These are phyloP conservation scores for Hura crepitans DNA, from an alignment of 441 rosid genomes.

Conservation along the genomic window DNA sequence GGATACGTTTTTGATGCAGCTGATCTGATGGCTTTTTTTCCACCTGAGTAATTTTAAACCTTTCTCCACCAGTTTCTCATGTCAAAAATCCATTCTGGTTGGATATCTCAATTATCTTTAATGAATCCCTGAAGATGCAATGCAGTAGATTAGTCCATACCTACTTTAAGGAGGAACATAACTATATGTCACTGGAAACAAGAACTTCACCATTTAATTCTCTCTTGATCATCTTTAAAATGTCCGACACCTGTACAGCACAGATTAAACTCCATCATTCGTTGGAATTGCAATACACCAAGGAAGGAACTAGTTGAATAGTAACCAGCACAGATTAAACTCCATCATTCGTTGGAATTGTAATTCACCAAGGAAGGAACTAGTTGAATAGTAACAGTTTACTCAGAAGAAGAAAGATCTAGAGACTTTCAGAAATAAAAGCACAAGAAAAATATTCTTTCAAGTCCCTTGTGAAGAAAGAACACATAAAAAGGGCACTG, in stretches of 20 bases:
- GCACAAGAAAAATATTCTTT: background rate
- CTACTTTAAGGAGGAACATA: background rate
- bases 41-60: too few species aligned
- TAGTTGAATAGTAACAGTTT: background rate
- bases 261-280: background rate
- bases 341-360: background rate
- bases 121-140: too few species aligned
- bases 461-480: background rate
- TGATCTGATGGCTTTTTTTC: too few species aligned
- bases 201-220: conserved; percentile 34
- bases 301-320: too few species aligned
- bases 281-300: background rate
- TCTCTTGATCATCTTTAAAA: conserved; percentile 46
- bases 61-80: too few species aligned
- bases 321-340: background rate
- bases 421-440: background rate
- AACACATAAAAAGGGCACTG: background rate
- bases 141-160: too few species aligned
- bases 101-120: too few species aligned
- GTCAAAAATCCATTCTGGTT: too few species aligned
- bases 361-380: background rate
- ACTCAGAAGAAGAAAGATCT: background rate
- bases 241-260: conserved; percentile 42
- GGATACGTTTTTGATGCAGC: too few species aligned
- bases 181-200: background rate